Conservation (phyloP, 2,329 filamentous ascomycete genomes). For the Alternaria sp. region DNA sequence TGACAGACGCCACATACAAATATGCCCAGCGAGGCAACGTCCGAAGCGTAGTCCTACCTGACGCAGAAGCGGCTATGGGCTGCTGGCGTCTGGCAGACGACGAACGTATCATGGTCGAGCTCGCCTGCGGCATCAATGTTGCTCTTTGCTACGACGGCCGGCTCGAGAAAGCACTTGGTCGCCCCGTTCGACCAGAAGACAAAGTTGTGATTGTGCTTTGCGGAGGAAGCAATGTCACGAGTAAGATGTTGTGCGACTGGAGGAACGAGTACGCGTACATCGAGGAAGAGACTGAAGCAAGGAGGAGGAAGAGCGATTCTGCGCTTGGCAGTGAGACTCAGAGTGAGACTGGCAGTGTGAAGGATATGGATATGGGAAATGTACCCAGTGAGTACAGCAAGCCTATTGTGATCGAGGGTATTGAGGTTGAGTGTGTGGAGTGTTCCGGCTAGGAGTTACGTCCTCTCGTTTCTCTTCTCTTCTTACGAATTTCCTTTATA, state of each 20-base stretch:
- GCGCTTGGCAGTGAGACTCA: constrained; percentile 28
- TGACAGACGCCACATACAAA: constrained; percentile 72
- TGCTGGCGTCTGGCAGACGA: constrained; percentile 82
- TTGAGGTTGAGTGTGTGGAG: constrained; percentile 17
- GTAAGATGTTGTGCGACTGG: constrained; percentile 61
- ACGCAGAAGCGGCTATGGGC: constrained; percentile 81
- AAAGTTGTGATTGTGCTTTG: constrained; percentile 88
- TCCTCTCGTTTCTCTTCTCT: background rate
- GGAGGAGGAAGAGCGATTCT: constrained; percentile 25
- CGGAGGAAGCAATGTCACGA: constrained; percentile 66
- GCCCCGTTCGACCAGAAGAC: constrained; percentile 69
- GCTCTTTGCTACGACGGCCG: constrained; percentile 71
- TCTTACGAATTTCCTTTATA: background rate
- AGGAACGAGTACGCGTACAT: constrained; percentile 50
- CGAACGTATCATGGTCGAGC: constrained; percentile 80
- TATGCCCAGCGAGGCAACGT: constrained; percentile 66
- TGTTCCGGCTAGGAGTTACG: constrained; percentile 5
- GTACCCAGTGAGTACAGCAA: constrained; percentile 27
- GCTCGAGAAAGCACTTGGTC: constrained; percentile 66
- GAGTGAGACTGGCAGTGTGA: constrained; percentile 22
- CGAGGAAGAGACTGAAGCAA: constrained; percentile 26
- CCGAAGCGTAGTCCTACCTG: constrained; percentile 70
- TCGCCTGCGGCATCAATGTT: constrained; percentile 83
- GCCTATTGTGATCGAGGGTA: constrained; percentile 25
- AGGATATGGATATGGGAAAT: constrained; percentile 9